phyloP scores from a whole-genome alignment of 1,284 basidiomycete species.

The Irpex rosettiformis region DNA sequence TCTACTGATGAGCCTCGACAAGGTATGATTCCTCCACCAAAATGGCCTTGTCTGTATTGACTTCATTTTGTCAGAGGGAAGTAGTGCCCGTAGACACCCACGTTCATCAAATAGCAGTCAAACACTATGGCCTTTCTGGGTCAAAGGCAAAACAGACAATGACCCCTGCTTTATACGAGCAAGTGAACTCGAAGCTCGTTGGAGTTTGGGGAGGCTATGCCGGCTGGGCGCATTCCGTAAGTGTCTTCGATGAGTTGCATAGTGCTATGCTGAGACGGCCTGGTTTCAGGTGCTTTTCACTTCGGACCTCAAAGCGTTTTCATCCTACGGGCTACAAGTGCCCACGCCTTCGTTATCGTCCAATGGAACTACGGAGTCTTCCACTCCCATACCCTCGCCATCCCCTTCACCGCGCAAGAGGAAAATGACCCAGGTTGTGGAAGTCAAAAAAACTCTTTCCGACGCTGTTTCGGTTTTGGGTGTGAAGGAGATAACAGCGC shows the following conservation, averaged over 20 bases:
- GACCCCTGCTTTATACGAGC: constrained; percentile 77
- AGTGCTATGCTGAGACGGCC: background rate
- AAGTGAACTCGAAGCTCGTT: constrained; percentile 64
- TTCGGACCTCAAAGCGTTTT: constrained; percentile 48
- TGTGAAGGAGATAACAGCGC: background rate
- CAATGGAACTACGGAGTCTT: background rate
- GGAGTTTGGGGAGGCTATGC: constrained; percentile 81
- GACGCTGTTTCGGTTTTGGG: background rate
- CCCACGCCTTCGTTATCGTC: background rate
- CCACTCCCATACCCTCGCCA: constrained; percentile 2
- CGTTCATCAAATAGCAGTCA: constrained; percentile 82
- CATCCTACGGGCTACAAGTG: constrained; percentile 37
- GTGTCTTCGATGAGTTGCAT: constrained; percentile 16
- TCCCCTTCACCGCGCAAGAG: constrained; percentile 16
- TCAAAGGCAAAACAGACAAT: constrained; percentile 50
- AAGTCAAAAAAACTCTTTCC: constrained; percentile 6
- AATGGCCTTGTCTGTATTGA: background rate
- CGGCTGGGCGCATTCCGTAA: constrained; percentile 90
- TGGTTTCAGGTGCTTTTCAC: constrained; percentile 59
- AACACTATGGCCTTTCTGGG: constrained; percentile 73
- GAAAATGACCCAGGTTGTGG: background rate
- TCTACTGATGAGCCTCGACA: constrained; percentile 92
- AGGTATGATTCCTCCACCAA: constrained; percentile 43
- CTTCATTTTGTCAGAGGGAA: constrained; percentile 68
- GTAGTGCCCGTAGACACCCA: constrained; percentile 93